Base-by-base conservation (phyloP, 345 rosid genomes). In the Passiflora organensis region DNA sequence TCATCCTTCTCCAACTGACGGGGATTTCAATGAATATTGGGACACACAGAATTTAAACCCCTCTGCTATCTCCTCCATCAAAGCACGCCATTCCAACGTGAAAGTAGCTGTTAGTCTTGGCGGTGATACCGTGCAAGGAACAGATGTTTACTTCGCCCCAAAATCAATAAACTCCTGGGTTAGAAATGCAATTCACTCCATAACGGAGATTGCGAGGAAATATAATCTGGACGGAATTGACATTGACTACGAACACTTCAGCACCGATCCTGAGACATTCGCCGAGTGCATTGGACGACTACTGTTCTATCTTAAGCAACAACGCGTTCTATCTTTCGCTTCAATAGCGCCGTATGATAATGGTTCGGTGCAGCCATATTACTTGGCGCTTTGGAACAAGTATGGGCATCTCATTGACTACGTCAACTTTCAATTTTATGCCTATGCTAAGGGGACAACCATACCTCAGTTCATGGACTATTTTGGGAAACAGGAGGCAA, bases 51-150 rank as follows among this genome's bases (percentile, higher is more conserved):
- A 75, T 60, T 78, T 80, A 53, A 28, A 42, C 53, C 66, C 78
- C 23, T 59, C 74, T 14, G 53, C 21, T 13, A 67, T 76, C 37
- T 65, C 76, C 62, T 57, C 77, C 21, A 59, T 80, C 65, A 78
- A 69, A 69, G 60, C 70, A 20, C n/a, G 6, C 14, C 66, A 70
- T 65, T 48, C 65, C 2, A 82, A 67, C 20, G 70, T 79, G 55
- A 80, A 64, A 75, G 77, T 80, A 15, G 83, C 77, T n/a, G 62
- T 80, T 80, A 78, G 81, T 62, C 81, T 82, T 18, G 85, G 81
- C 0, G 83, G 89, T 3, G 85, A 76, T 61, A 66, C 77, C 25
- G 21, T 73, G 22, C 51, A 50, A 13, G 10, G 20, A 4, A 4
- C 2, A 18, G 0, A 1, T 5, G 75, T 73, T 1, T 50, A 4